Percentiles rank a stretch among this genome's conserved stretches.
Conservation (phyloP, 179 eudicot genomes). For the Camellia oleifera region DNA sequence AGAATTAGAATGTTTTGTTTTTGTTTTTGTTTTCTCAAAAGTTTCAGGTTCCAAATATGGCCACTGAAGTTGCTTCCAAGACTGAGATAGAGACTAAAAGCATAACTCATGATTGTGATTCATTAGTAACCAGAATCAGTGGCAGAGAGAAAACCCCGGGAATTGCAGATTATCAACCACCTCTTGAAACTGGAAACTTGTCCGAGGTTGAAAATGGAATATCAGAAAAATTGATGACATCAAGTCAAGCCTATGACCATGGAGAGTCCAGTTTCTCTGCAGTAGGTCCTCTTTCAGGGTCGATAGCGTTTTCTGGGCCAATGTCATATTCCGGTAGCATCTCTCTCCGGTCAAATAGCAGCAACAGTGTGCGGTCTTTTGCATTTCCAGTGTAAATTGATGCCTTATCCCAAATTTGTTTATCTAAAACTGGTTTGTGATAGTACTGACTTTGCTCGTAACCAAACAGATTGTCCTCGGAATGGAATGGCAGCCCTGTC, state of each 20-base stretch:
- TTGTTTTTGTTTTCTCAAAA: neutral
- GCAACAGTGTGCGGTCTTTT: constrained; percentile 51
- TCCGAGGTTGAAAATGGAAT: neutral
- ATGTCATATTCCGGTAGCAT: constrained; percentile 26
- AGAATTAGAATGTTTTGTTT: neutral
- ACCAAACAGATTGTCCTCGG: constrained; percentile 35
- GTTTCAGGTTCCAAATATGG: constrained; percentile 13
- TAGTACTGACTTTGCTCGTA: neutral
- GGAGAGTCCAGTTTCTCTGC: constrained; percentile 4
- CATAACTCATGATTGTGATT: neutral
- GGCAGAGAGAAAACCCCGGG: neutral
- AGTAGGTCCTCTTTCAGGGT: neutral
- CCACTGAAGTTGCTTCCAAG: neutral
- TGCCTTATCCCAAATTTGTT: neutral
- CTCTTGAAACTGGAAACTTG: too few relatives aligned
- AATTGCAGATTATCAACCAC: constrained; percentile 3
- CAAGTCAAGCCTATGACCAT: constrained; percentile 3
- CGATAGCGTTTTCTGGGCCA: constrained; percentile 9
- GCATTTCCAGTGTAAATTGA: constrained; percentile 68
- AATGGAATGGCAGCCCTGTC: constrained; percentile 32
- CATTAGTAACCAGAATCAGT: neutral
- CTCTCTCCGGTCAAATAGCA: constrained; percentile 42
- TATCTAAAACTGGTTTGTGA: neutral
- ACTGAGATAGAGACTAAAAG: neutral
- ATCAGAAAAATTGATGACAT: neutral